Percentiles rank a stretch among this genome's conserved stretches.
Evolutionary conservation across 306 rosid genomes (phyloP).

Genomic region (Spatholobus suberectus): DNA sequence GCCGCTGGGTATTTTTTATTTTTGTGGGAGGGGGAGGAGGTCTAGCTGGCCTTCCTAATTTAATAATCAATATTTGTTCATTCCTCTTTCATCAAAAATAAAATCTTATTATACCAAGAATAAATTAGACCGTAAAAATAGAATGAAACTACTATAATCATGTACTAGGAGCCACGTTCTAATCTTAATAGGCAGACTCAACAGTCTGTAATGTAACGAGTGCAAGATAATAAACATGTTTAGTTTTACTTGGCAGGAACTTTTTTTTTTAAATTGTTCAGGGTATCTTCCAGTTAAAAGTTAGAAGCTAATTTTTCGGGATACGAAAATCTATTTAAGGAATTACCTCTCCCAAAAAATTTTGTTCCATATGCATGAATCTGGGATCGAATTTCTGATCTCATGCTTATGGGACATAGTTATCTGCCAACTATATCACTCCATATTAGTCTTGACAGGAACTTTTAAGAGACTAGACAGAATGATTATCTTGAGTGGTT

Average conservation of each 20-base stretch:
- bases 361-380: no score
- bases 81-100: not conserved
- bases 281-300: no score
- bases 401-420: no score
- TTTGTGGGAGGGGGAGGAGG: not conserved
- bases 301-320: no score
- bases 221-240: not conserved
- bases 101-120: not conserved
- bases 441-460: no score
- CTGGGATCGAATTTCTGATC: no score
- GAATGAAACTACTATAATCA: not conserved
- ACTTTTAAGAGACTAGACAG: not conserved
- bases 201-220: not conserved
- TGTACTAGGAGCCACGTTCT: not conserved
- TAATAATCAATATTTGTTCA: not conserved
- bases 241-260: no score
- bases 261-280: no score
- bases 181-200: not conserved
- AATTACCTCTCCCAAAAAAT: no score
- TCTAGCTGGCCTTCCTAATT: not conserved
- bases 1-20: not conserved
- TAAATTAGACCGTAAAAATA: not conserved
- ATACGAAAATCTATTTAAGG: no score
- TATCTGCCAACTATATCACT: no score
- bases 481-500: not conserved